Evolutionary conservation across 1,139 yeast genomes (phyloP).

Genomic region (Blastobotrys petasosporus): DNA sequence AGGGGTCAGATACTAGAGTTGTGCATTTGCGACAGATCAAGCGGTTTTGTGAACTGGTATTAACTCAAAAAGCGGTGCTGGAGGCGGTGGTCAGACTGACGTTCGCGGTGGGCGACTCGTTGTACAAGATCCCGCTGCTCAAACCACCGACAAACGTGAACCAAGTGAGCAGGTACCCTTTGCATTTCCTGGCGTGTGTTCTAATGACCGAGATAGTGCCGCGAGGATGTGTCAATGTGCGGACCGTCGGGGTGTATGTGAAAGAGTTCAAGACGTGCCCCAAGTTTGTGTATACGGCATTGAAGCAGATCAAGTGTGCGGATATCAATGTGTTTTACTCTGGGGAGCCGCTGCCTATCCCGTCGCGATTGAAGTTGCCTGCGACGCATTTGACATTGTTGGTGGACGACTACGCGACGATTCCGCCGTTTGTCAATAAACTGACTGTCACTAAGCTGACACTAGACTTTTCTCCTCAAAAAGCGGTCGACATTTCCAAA

Average conservation of each 20-base stretch:
- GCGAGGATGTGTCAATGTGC: constrained; percentile 2
- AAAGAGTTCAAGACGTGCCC: constrained; percentile 8
- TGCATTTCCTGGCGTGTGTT: constrained; percentile 2
- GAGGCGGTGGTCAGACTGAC: constrained; percentile 2
- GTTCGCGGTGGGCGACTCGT: constrained; percentile 6
- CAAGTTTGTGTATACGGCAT: constrained; percentile 1
- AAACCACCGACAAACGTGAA: constrained; percentile 2
- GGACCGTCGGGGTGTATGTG: constrained; percentile 7
- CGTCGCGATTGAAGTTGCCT: constrained; percentile 4
- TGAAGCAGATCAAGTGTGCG: neutral
- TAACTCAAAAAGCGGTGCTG: constrained; percentile 3
- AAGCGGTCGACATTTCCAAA: neutral
- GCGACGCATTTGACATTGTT: constrained; percentile 6
- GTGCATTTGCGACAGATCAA: neutral
- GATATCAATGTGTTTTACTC: constrained; percentile 3
- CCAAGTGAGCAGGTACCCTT: constrained; percentile 8
- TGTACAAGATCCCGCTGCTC: constrained; percentile 7
- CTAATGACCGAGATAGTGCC: constrained; percentile 4
- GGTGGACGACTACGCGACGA: constrained; percentile 7
- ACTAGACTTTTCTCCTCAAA: constrained; percentile 5
- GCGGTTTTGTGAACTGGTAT: constrained; percentile 3
- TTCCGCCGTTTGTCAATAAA: constrained; percentile 8
- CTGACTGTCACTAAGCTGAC: constrained; percentile 4
- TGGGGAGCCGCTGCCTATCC: constrained; percentile 7
- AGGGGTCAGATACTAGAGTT: too few species aligned